Percentiles rank a stretch among this genome's conserved stretches.
Evolutionary conservation across 371 early-diverging fungal species (phyloP).

Genomic region (Nematocida sp.): DNA sequence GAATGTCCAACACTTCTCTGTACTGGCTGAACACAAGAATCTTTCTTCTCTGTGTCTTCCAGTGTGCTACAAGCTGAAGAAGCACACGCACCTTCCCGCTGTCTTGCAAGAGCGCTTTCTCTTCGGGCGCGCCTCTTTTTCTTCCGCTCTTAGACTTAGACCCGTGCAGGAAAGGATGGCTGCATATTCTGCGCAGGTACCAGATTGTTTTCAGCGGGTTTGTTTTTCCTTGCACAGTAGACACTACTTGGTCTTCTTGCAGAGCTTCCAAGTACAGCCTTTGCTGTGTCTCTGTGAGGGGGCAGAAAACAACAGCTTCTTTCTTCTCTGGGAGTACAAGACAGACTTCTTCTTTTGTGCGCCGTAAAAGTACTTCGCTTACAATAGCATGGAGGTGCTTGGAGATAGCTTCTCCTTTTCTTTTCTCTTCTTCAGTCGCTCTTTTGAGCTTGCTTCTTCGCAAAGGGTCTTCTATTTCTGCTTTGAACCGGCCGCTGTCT

Average conservation of each 20-base stretch:
- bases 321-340: slow-evolving; percentile 76
- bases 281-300: slow-evolving; percentile 73
- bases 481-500: slow-evolving; percentile 76
- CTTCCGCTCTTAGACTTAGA: not conserved
- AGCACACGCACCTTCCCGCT: slow-evolving; percentile 36
- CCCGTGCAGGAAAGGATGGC: slow-evolving; percentile 72
- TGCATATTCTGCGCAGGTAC: slow-evolving; percentile 82
- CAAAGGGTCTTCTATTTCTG: slow-evolving; percentile 61
- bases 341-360: slow-evolving; percentile 84
- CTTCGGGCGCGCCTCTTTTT: not conserved
- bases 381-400: slow-evolving; percentile 77
- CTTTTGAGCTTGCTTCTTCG: slow-evolving; percentile 33
- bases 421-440: slow-evolving; percentile 67
- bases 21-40: slow-evolving; percentile 40
- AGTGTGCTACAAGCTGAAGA: slow-evolving; percentile 6
- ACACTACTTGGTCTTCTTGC: slow-evolving; percentile 68
- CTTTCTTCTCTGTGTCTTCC: slow-evolving; percentile 19
- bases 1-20: slow-evolving; percentile 1
- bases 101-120: not conserved
- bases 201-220: slow-evolving; percentile 83
- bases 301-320: slow-evolving; percentile 83
- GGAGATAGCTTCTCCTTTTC: slow-evolving; percentile 80
- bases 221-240: slow-evolving; percentile 72
- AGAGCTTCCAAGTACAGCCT: slow-evolving; percentile 72
- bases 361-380: slow-evolving; percentile 77